Percentiles rank a stretch among this genome's conserved stretches.
Conservation (phyloP, 805 yeast species). For the Ogataea naganishii region DNA sequence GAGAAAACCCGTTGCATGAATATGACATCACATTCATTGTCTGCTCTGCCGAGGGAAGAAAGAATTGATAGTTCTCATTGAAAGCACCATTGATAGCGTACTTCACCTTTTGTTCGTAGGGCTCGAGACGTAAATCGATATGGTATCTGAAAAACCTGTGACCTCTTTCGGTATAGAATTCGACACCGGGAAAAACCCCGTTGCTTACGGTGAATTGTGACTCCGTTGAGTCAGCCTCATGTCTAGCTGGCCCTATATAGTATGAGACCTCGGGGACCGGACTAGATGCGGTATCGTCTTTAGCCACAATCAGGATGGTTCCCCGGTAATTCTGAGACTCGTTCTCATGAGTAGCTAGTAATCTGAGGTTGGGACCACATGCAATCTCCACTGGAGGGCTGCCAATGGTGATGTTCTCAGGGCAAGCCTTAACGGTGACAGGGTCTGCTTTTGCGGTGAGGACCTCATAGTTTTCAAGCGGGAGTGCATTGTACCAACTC, state of each 20-base stretch:
- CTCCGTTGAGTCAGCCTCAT: constrained; percentile 7
- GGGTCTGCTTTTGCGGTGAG: constrained; percentile 15
- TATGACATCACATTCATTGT: constrained; percentile 77
- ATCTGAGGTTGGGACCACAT: constrained; percentile 75
- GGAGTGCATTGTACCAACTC: constrained; percentile 22
- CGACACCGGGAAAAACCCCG: constrained; percentile 40
- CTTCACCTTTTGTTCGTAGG: constrained; percentile 50
- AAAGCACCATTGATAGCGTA: constrained; percentile 48
- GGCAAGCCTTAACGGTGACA: constrained; percentile 9
- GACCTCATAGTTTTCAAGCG: constrained; percentile 15
- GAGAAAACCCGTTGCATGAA: constrained; percentile 88
- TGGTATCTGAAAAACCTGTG: constrained; percentile 59
- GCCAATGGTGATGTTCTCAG: constrained; percentile 17
- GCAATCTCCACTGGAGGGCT: constrained; percentile 31
- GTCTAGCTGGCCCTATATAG: constrained; percentile 26
- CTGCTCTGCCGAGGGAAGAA: constrained; percentile 51
- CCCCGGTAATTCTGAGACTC: constrained; percentile 51
- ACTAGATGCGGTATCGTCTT: constrained; percentile 23
- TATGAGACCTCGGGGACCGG: constrained; percentile 22
- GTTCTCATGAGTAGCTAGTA: constrained; percentile 53
- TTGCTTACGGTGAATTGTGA: constrained; percentile 6
- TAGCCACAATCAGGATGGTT: constrained; percentile 55
- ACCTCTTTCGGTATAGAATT: constrained; percentile 34
- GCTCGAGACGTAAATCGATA: constrained; percentile 38
- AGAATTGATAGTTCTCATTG: constrained; percentile 46